Percentiles rank a stretch among this genome's conserved stretches.
phyloP scores from a whole-genome alignment of 306 rosid genomes.

The Cucumis cinereus region DNA sequence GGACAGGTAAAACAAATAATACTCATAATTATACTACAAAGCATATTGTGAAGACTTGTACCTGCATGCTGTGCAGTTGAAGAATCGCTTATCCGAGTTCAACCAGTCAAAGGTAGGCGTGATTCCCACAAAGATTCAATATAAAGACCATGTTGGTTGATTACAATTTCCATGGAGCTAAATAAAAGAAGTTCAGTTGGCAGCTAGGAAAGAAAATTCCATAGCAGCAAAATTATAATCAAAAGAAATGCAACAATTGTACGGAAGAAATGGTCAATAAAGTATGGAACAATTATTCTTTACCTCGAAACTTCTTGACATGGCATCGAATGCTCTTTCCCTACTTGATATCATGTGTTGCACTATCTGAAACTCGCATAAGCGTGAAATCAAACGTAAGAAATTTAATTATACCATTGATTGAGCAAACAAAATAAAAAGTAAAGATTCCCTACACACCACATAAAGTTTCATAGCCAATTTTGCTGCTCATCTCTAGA shows the following conservation, averaged over 20 bases:
- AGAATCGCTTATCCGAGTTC: constrained; percentile 51
- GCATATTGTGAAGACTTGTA: too few relatives aligned
- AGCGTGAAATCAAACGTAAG: constrained; percentile 4
- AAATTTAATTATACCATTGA: constrained; percentile 4
- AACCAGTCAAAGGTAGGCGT: constrained; percentile 69
- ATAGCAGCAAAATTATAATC: neutral
- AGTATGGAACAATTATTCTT: constrained; percentile 20
- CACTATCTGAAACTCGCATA: constrained; percentile 52
- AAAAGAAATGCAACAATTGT: neutral
- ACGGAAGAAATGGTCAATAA: neutral
- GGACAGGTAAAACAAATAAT: neutral
- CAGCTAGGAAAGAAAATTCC: neutral
- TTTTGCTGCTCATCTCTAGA: constrained; percentile 91
- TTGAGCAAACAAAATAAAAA: constrained; percentile 7
- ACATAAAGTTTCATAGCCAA: too few relatives aligned
- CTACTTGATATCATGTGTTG: constrained; percentile 98
- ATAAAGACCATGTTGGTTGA: constrained; percentile 89
- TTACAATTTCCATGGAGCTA: constrained; percentile 99
- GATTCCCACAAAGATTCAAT: constrained; percentile 89
- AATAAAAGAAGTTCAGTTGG: constrained; percentile 19
- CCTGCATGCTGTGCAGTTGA: constrained; percentile 17
- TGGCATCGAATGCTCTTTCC: constrained; percentile 98
- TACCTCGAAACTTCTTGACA: constrained; percentile 98
- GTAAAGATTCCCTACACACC: constrained; percentile 15
- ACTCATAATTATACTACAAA: neutral